Conservation (phyloP, 768 basidiomycete species). For the Lyophyllum semitale region DNA sequence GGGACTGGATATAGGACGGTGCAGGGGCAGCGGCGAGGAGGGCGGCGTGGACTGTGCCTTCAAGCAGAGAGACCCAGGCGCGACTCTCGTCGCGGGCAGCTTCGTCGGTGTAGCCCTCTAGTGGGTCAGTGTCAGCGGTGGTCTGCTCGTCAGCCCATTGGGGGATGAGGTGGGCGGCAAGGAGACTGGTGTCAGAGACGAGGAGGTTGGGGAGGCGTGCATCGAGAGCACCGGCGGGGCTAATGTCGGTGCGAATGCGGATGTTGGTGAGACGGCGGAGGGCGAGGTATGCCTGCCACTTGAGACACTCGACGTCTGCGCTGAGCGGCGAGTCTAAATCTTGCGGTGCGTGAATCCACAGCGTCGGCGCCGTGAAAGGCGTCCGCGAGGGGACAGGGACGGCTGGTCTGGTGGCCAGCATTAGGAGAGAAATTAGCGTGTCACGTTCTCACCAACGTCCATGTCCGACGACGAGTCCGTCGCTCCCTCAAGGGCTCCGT, state of each 20-base stretch:
- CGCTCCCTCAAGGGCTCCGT: conserved; percentile 54
- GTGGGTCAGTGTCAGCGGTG: conserved; percentile 41
- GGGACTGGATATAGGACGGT: conserved; percentile 40
- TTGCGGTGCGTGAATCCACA: conserved; percentile 61
- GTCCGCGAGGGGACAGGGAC: conserved; percentile 33
- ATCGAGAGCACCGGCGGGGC: conserved; percentile 69
- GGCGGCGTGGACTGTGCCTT: conserved; percentile 76
- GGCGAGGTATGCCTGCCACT: conserved; percentile 86
- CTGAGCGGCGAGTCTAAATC: conserved; percentile 48
- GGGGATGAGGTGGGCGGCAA: conserved; percentile 69
- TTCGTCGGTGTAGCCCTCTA: conserved; percentile 71
- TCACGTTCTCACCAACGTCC: neutral
- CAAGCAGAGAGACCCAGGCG: conserved; percentile 81
- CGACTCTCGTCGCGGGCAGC: conserved; percentile 69
- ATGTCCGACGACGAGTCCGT: conserved; percentile 55
- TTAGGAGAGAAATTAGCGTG: conserved; percentile 34
- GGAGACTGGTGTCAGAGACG: conserved; percentile 51
- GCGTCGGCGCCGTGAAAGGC: conserved; percentile 38
- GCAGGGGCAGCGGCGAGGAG: conserved; percentile 60
- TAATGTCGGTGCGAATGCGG: conserved; percentile 66
- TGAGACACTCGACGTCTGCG: conserved; percentile 82
- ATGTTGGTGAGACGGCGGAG: conserved; percentile 59
- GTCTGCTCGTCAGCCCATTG: conserved; percentile 57
- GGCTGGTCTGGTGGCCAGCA: conserved; percentile 49
- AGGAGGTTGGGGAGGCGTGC: conserved; percentile 72